These are phyloP conservation scores for Scutellaria baicalensis DNA, from an alignment of 257 asterid genomes.

Conservation along the genomic window DNA sequence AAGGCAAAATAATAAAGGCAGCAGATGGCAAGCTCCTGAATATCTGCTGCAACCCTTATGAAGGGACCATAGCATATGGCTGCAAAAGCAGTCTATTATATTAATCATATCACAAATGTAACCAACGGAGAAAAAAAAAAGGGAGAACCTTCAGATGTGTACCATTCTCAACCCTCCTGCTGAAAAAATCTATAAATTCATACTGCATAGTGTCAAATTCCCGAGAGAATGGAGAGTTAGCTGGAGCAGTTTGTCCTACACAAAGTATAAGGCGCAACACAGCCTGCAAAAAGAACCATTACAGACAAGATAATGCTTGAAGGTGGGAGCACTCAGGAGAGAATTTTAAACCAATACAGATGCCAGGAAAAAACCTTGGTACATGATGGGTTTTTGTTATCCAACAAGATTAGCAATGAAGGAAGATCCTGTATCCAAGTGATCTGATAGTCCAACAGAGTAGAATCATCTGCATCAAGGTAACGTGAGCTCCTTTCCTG, in stretches of 20 bases:
- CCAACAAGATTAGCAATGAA: constrained; percentile 52
- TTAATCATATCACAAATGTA: constrained; percentile 18
- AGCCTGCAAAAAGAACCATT: constrained; percentile 50
- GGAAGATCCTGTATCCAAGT: constrained; percentile 74
- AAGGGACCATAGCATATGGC: constrained; percentile 68
- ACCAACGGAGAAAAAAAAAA: constrained; percentile 2
- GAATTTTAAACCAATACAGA: constrained; percentile 3
- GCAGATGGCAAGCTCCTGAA: constrained; percentile 78
- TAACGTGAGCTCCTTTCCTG: constrained; percentile 49
- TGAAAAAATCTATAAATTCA: constrained; percentile 40
- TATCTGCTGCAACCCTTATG: constrained; percentile 58
- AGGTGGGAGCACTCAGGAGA: not conserved
- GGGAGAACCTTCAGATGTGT: constrained; percentile 15
- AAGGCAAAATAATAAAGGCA: constrained; percentile 70
- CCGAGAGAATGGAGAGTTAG: constrained; percentile 34
- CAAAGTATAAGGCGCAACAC: constrained; percentile 62
- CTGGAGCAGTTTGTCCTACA: constrained; percentile 51
- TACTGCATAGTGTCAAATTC: constrained; percentile 60
- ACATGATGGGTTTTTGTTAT: constrained; percentile 46
- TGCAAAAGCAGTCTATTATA: constrained; percentile 20
- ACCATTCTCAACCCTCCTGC: constrained; percentile 43
- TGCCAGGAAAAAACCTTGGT: constrained; percentile 55
- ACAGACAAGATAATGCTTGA: not conserved
- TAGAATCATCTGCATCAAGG: constrained; percentile 41
- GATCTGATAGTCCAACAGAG: constrained; percentile 40